Evolutionary conservation across 2,329 filamentous ascomycete genomes (phyloP).

Genomic region (Penicillium sp.): DNA sequence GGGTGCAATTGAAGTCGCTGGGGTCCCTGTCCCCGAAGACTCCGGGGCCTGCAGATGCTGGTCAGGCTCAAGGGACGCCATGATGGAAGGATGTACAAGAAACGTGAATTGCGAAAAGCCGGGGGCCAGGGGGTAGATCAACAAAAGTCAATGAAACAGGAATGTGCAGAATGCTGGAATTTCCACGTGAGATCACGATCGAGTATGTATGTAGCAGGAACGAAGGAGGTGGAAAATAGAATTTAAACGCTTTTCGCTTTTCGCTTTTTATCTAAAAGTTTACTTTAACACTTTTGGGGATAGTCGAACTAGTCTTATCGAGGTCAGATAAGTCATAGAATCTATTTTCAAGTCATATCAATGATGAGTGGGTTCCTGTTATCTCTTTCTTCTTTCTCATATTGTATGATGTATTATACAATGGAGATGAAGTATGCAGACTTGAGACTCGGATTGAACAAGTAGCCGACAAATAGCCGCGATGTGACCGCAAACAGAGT

Average conservation of each 20-base stretch:
- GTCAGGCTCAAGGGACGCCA: slow-evolving; percentile 15
- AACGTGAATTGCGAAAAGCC: background rate
- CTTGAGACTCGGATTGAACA: background rate
- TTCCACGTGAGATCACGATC: slow-evolving; percentile 1
- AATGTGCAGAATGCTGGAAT: background rate
- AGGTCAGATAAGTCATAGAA: slow-evolving; percentile 6
- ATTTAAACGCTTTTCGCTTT: background rate
- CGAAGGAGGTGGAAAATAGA: background rate
- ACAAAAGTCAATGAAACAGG: background rate
- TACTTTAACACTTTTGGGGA: background rate
- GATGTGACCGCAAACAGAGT: slow-evolving; percentile 16
- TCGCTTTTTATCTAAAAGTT: background rate
- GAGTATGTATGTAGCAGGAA: background rate
- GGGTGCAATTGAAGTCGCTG: background rate
- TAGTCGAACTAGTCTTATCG: slow-evolving; percentile 13
- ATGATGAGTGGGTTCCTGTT: slow-evolving; percentile 1
- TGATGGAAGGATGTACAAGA: slow-evolving; percentile 1
- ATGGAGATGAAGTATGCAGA: slow-evolving; percentile 8
- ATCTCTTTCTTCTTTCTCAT: background rate
- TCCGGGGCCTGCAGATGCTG: slow-evolving; percentile 11
- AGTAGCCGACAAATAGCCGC: no score
- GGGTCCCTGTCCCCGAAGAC: background rate
- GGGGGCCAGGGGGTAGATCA: background rate
- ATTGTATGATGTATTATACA: background rate
- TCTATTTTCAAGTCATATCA: background rate